Percentiles rank a stretch among this genome's conserved stretches.
Conservation (phyloP, 176 grass and related monocot species). For the Oryza nivara region DNA sequence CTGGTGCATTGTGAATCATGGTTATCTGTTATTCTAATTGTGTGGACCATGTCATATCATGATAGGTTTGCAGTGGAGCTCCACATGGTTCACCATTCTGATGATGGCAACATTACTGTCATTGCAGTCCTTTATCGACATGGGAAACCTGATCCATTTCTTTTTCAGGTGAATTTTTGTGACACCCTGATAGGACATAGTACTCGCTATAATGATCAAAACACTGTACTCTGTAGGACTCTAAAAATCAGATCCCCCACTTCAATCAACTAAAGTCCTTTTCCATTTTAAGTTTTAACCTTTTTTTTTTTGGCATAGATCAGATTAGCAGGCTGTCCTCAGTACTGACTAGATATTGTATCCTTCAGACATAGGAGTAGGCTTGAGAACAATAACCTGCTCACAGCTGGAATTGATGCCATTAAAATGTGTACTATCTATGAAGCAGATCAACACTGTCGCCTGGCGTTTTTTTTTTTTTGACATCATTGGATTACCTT, state of each 20-base stretch:
- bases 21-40: not conserved
- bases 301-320: not conserved
- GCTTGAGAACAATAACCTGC: slow-evolving; percentile 23
- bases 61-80: slow-evolving; percentile 72
- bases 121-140: slow-evolving; percentile 63
- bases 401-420: slow-evolving; percentile 3
- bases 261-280: not conserved
- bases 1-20: not conserved
- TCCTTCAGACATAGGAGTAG: not conserved
- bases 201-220: not conserved
- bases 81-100: slow-evolving; percentile 70
- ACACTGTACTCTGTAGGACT: not conserved
- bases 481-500: not conserved
- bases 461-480: not conserved
- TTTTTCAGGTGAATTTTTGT: slow-evolving; percentile 57
- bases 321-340: not conserved
- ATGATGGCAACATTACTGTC: slow-evolving; percentile 61
- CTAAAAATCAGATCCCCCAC: not conserved
- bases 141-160: slow-evolving; percentile 61
- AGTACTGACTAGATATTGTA: not conserved
- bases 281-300: not conserved
- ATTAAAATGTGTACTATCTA: not conserved
- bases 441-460: not conserved
- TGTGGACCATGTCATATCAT: not conserved
- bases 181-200: not conserved